Percentiles rank a stretch among this genome's conserved stretches.
Conservation (phyloP, 306 rosid genomes). For the Adenanthera pavonina region DNA sequence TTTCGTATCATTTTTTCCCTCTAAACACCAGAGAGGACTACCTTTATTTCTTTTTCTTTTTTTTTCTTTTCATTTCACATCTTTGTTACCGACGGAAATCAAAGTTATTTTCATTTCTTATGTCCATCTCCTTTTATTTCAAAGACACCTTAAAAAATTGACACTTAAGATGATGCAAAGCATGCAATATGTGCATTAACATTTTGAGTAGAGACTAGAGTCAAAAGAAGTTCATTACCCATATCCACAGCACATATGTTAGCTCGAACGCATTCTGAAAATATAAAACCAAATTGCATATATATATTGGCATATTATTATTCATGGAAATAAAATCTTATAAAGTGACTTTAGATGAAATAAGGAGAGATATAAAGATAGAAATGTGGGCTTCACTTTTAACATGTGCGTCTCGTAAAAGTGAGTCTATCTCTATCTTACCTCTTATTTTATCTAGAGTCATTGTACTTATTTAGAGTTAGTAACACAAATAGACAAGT, state of each 20-base stretch:
- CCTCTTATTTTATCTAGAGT: no score
- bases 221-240: constrained; percentile 53
- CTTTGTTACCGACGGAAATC: not conserved
- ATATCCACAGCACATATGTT: constrained; percentile 89
- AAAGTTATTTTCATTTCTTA: not conserved
- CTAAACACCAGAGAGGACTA: not conserved
- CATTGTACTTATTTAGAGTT: not conserved
- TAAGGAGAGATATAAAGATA: no score
- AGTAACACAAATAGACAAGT: not conserved
- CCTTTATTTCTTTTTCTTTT: no score
- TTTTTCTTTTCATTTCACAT: no score
- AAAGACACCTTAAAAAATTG: not conserved
- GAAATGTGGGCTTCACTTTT: no score
- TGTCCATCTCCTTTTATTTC: not conserved
- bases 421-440: no score
- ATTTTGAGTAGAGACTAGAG: not conserved
- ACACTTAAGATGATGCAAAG: not conserved
- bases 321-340: not conserved
- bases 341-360: no score
- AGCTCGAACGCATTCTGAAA: constrained; percentile 95
- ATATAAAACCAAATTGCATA: constrained; percentile 27
- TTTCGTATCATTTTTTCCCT: not conserved
- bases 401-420: no score
- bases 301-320: constrained; percentile 15
- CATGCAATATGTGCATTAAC: not conserved